Evolutionary conservation across 306 rosid species (phyloP), one percentile per base, ranked within the genome.

Genomic region (Heteromeles arbutifolia): DNA sequence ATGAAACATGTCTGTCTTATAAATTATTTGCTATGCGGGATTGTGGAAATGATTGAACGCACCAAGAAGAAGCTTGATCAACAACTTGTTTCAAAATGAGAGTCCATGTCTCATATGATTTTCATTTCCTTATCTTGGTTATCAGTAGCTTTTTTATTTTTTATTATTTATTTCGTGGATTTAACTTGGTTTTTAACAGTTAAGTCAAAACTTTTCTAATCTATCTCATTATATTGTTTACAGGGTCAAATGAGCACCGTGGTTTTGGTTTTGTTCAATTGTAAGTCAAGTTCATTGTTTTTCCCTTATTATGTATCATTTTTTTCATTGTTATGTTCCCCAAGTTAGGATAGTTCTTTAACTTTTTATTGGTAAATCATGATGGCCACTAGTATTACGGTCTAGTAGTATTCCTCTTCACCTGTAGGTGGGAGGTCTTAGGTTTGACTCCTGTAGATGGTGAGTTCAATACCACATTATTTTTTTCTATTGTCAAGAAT

Each of bases 221-320:
- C n/a, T 1, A 11, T 67, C 75, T 50, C 56, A 53, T 44, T 77
- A 78, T 52, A 3, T 74, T 83, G 45, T 56, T 82, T 59, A 52
- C 87, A 92, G 99, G 99, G 62, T 90, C 93, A 58, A 68, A 84
- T 1, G 90, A 92, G 77, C 96, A 92, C 78, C 91, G 97, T 9
- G 99, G 97, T 45, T 86, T 87, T 15, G 97, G 96, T 74, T 90
- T 84, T 67, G 91, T 92, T 67, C 97, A 89, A 65, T 95, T 89
- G 99, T 95, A 86, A 92, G 98, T 82, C 26, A 6, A 73, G 12
- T 25, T 69, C 50, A 57, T 41, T 69, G 31, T 4, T 70, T 39
- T 41, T 26, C 13, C 54, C 32, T 67, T 67, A 50, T 28, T 32
- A 57, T 4, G 21, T 37, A 58, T 80, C 21, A 25, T 44, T 3